Percentiles rank a stretch among this genome's conserved stretches.
These are phyloP conservation scores for Fonsecaea erecta DNA, from an alignment of 2,329 filamentous ascomycete species.

Conservation along the genomic window DNA sequence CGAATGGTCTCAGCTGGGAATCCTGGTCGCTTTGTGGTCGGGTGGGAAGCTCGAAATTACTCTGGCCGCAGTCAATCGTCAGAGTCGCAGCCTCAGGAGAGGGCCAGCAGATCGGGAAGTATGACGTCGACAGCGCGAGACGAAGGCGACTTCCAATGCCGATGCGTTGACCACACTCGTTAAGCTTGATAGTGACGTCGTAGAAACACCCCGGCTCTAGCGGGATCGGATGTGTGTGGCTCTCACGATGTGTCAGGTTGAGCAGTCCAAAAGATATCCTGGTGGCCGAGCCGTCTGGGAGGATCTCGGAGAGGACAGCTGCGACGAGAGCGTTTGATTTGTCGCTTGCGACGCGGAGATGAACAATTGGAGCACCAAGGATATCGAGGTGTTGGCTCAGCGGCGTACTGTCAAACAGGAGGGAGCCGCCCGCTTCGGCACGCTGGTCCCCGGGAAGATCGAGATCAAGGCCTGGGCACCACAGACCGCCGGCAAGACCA, in stretches of 20 bases:
- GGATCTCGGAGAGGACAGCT: conserved; percentile 22
- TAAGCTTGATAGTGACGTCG: conserved; percentile 15
- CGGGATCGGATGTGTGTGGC: conserved; percentile 4
- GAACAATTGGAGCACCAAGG: conserved; percentile 11
- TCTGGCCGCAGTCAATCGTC: conserved; percentile 20
- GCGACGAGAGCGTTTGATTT: conserved; percentile 21
- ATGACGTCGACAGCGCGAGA: conserved; percentile 21
- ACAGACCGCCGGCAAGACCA: conserved; percentile 21
- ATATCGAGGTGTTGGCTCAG: conserved; percentile 2
- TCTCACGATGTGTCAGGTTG: conserved; percentile 23
- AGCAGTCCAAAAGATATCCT: conserved; percentile 21
- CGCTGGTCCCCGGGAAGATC: conserved; percentile 23
- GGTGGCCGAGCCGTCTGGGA: conserved; percentile 21
- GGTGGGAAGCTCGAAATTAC: conserved; percentile 14
- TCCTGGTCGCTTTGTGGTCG: neutral
- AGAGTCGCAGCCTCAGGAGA: conserved; percentile 21
- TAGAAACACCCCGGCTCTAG: conserved; percentile 20
- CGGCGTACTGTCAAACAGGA: conserved; percentile 17
- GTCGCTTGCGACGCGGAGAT: conserved; percentile 21
- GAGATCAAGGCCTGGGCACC: conserved; percentile 26
- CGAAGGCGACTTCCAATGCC: conserved; percentile 21
- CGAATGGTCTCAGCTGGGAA: neutral
- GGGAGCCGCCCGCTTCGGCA: conserved; percentile 20
- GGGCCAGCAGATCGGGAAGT: conserved; percentile 25
- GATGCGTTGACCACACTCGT: conserved; percentile 22